Evolutionary conservation across 257 asterid genomes (phyloP), one percentile per base, ranked within the genome.

Genomic region (Primulina tabacum): DNA sequence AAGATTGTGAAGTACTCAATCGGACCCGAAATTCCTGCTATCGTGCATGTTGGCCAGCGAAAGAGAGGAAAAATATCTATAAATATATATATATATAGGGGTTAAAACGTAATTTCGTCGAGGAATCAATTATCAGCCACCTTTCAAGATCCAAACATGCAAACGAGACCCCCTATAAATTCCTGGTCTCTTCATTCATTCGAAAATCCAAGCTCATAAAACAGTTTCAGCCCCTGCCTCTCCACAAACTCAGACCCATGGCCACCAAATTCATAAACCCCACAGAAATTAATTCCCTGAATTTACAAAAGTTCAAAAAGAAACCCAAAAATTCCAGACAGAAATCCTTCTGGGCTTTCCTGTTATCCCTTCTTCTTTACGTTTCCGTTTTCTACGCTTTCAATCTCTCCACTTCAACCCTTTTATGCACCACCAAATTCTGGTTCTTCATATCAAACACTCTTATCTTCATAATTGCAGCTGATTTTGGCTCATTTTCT

Each of bases 381-480:
- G 67, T 77, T 69, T 81, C 82, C 5, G 70, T 76, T 29, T 86
- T 86, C 75, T 84, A 83, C 68, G 55, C 70, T 24, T 86, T 88
- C 77, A 75, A 82, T 18, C 90, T 88, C 71, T 83, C 88, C 21
- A 86, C 87, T 68, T 78, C 81, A 24, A 64, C 80, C 20, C 84
- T 88, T 6, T 4, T 86, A 1, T 72, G 60, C 63, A 88, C 86
- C 72, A 80, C 92, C 50, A 86, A 77, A 21, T 88, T 88, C 79
- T 88, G 95, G 95, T 88, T 88, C 64, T 64, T 88, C 62, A 78
- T 86, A 9, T 83, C 86, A 33, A 88, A 84, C 88, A 84, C 90
- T 58, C 83, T 86, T 47, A 78, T 88, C 50, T 80, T 88, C 80
- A 84, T 88, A 64, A 84, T 88, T 9, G 84, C 86, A 0, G 80